Conservation (phyloP, 768 basidiomycete genomes). For the Hypsizygus marmoreus region DNA sequence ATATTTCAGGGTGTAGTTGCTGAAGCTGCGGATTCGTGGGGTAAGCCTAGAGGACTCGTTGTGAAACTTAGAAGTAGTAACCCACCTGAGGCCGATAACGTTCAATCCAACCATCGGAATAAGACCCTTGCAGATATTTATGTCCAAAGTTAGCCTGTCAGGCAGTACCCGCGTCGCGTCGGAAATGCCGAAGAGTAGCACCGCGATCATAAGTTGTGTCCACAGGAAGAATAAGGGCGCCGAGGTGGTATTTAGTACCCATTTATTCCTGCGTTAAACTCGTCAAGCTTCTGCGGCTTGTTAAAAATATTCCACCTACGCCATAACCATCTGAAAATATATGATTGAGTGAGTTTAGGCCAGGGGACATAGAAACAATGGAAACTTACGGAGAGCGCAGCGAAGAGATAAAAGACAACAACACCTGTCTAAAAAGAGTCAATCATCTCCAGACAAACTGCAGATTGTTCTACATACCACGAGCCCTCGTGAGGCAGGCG, state of each 20-base stretch:
- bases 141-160: constrained; percentile 64
- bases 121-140: constrained; percentile 69
- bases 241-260: constrained; percentile 77
- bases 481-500: constrained; percentile 42
- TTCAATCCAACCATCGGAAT: constrained; percentile 76
- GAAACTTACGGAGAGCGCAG: constrained; percentile 78
- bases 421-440: constrained; percentile 56
- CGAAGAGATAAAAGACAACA: constrained; percentile 86
- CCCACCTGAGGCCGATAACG: constrained; percentile 85
- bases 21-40: constrained; percentile 61
- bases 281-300: constrained; percentile 3
- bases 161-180: constrained; percentile 67
- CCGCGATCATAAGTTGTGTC: constrained; percentile 78
- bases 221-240: constrained; percentile 88
- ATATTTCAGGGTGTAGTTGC: constrained; percentile 90
- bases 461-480: constrained; percentile 36
- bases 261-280: constrained; percentile 69
- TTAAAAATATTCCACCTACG: constrained; percentile 43
- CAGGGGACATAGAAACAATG: not conserved
- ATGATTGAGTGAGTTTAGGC: not conserved
- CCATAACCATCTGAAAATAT: constrained; percentile 80
- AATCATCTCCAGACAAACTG: not conserved
- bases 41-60: not conserved
- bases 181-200: constrained; percentile 68
- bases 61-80: constrained; percentile 13